Percentiles rank a stretch among this genome's conserved stretches.
These are phyloP conservation scores for Circinella umbellata DNA, from an alignment of 371 early-diverging fungal genomes.

Conservation along the genomic window DNA sequence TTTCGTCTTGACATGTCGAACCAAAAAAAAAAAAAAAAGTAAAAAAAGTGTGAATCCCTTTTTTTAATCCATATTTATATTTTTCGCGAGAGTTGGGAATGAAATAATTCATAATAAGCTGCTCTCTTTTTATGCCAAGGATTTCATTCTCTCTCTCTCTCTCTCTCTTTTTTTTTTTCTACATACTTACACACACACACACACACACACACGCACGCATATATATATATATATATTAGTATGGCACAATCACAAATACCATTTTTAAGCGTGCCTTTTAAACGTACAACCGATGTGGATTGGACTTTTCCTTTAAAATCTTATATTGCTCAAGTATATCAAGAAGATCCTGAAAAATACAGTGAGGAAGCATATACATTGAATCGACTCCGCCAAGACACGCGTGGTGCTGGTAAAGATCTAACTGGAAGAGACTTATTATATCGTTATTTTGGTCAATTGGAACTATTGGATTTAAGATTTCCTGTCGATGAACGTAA, in stretches of 20 bases:
- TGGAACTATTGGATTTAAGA: constrained; percentile 90
- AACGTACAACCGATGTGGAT: constrained; percentile 89
- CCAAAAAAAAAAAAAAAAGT: neutral
- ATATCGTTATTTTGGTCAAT: constrained; percentile 94
- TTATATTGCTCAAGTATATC: constrained; percentile 86
- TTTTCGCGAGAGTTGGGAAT: no score
- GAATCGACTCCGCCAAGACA: constrained; percentile 92
- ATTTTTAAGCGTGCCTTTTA: constrained; percentile 69
- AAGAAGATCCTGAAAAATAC: constrained; percentile 93
- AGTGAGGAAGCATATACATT: constrained; percentile 81
- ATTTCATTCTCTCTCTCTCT: no score
- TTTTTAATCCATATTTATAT: no score
- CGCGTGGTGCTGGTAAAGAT: constrained; percentile 92
- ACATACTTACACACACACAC: no score
- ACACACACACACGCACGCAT: neutral
- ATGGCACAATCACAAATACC: constrained; percentile 60
- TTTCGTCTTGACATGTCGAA: neutral
- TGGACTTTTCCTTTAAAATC: constrained; percentile 81
- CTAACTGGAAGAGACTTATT: constrained; percentile 90
- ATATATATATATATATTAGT: neutral
- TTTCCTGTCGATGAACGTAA: constrained; percentile 92
- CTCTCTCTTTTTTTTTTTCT: no score
- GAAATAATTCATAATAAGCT: no score
- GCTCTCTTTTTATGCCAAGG: no score
- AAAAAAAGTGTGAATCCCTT: neutral